These are phyloP conservation scores for Tricholoma sp. DNA, from an alignment of 768 basidiomycete species.

Conservation along the genomic window DNA sequence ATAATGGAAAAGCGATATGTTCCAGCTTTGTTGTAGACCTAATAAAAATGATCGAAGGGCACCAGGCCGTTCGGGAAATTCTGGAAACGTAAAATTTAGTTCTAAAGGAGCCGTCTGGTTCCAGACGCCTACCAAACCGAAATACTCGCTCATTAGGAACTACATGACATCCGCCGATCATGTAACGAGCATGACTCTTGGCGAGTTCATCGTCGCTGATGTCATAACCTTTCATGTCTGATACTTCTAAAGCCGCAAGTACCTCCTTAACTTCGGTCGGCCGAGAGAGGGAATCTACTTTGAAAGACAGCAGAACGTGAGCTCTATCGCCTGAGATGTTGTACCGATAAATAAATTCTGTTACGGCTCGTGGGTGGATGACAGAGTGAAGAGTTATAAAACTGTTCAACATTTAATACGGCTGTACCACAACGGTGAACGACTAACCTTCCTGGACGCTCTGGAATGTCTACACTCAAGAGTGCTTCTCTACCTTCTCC, in stretches of 20 bases:
- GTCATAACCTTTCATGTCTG: slow-evolving; percentile 81
- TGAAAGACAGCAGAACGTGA: slow-evolving; percentile 89
- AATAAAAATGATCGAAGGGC: slow-evolving; percentile 88
- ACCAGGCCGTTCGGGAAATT: slow-evolving; percentile 93
- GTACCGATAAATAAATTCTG: slow-evolving; percentile 95
- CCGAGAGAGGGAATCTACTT: slow-evolving; percentile 58
- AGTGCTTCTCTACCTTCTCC: slow-evolving; percentile 95
- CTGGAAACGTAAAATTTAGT: slow-evolving; percentile 33
- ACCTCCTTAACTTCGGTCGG: slow-evolving; percentile 60
- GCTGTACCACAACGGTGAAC: neutral
- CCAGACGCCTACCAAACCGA: slow-evolving; percentile 71
- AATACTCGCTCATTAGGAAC: slow-evolving; percentile 87
- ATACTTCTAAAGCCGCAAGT: slow-evolving; percentile 51
- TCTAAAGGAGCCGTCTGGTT: neutral
- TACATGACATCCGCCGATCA: slow-evolving; percentile 80
- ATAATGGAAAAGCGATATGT: slow-evolving; percentile 96
- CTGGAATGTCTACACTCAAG: slow-evolving; percentile 91
- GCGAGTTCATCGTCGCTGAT: slow-evolving; percentile 95
- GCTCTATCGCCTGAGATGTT: slow-evolving; percentile 64
- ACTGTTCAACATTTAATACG: slow-evolving; percentile 34
- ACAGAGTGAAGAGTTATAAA: slow-evolving; percentile 83
- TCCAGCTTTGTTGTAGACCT: slow-evolving; percentile 82
- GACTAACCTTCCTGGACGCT: slow-evolving; percentile 80
- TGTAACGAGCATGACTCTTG: slow-evolving; percentile 90
- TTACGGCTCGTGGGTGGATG: slow-evolving; percentile 88